phyloP scores from a whole-genome alignment of 345 rosid genomes.

The Salix dunnii region DNA sequence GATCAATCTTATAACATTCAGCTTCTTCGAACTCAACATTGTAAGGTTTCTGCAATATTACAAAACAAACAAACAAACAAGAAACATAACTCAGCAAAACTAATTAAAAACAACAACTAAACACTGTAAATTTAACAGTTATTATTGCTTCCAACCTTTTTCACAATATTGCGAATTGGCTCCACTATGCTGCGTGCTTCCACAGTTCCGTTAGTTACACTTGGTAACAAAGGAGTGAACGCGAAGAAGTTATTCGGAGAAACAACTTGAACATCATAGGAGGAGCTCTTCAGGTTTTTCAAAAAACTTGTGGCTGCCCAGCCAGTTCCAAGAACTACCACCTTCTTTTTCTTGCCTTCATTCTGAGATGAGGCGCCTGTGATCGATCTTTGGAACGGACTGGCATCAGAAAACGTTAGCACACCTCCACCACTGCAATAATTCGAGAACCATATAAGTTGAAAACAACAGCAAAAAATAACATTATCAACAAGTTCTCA shows the following conservation, averaged over 20 bases:
- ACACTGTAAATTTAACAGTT: background rate
- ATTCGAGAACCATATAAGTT: background rate
- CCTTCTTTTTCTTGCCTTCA: constrained; percentile 2
- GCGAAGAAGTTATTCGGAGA: background rate
- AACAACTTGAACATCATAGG: background rate
- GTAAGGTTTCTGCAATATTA: background rate
- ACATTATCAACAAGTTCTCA: too few species aligned
- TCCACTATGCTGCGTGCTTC: constrained; percentile 4
- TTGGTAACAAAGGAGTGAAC: background rate
- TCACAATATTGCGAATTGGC: background rate
- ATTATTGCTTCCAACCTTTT: background rate
- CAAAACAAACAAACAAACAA: background rate
- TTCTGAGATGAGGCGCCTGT: background rate
- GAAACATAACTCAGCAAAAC: background rate
- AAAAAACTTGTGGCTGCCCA: constrained; percentile 3
- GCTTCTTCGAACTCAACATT: constrained; percentile 11
- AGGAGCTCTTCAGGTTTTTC: background rate
- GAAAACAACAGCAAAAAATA: too few species aligned
- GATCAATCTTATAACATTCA: constrained; percentile 11
- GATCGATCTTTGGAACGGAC: background rate
- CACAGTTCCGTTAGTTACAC: constrained; percentile 1
- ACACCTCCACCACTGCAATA: constrained; percentile 4
- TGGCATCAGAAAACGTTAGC: background rate
- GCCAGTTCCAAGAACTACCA: constrained; percentile 2
- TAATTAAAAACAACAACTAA: background rate